A percentile compares a stretch with the other conserved stretches of the same genome.
phyloP scores from a whole-genome alignment of 169 alveolate genomes.

The Ichthyophthirius multifiliis region DNA sequence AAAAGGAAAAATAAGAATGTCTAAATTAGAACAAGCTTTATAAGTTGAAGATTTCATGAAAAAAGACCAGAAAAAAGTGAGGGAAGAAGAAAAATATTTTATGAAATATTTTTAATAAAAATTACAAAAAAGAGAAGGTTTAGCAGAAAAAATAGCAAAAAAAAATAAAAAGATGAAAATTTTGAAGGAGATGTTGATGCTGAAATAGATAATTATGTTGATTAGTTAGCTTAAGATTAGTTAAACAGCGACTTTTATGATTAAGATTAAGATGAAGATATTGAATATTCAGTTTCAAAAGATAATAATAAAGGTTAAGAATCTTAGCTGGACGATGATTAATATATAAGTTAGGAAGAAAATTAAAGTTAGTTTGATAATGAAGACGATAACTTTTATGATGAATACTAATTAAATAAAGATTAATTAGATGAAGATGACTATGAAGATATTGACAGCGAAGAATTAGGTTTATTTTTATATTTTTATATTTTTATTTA shows the following conservation, averaged over 20 bases:
- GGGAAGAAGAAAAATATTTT: constrained; percentile 54
- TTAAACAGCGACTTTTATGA: not conserved
- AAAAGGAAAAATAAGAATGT: constrained; percentile 10
- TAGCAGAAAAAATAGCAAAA: constrained; percentile 18
- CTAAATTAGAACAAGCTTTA: constrained; percentile 16
- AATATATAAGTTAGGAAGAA: not conserved
- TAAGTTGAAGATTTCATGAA: constrained; percentile 15
- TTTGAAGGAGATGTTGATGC: constrained; percentile 26
- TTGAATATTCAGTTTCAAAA: not conserved
- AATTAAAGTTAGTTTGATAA: constrained; percentile 1
- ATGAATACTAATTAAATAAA: not conserved
- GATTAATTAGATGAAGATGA: constrained; percentile 29
- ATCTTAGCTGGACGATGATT: not conserved
- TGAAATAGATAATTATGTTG: constrained; percentile 9
- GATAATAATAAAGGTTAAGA: not conserved
- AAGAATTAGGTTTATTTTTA: too few species aligned
- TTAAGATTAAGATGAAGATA: not conserved
- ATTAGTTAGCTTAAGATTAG: constrained; percentile 3
- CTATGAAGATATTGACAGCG: constrained; percentile 10
- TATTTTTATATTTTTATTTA: too few species aligned
- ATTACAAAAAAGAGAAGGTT: constrained; percentile 2
- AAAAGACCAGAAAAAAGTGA: not conserved
- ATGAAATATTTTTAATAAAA: constrained; percentile 45
- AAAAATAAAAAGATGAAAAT: constrained; percentile 3
- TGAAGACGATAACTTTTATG: constrained; percentile 1